Evolutionary conservation across 176 grass and related monocot species (phyloP).

Genomic region (Leersia perrieri): DNA sequence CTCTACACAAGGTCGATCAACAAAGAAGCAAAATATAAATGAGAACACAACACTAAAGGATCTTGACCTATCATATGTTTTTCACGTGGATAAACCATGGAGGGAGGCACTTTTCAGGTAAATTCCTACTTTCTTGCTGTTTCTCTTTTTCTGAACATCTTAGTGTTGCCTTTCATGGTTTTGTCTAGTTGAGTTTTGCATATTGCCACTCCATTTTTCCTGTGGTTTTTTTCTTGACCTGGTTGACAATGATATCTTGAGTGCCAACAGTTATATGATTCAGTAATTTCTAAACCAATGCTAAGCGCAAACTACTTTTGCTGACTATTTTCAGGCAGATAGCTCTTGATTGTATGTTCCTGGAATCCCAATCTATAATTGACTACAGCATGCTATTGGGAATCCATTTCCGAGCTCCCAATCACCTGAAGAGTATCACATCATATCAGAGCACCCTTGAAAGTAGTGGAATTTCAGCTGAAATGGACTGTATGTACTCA

Average conservation of each 20-base stretch:
- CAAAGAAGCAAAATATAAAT: conserved; percentile 82
- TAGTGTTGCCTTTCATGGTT: neutral
- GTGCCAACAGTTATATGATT: neutral
- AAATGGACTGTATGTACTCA: conserved; percentile 50
- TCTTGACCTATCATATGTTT: conserved; percentile 88
- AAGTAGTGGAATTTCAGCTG: conserved; percentile 39
- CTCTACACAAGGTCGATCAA: conserved; percentile 85
- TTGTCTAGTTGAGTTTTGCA: neutral
- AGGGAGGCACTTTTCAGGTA: conserved; percentile 87
- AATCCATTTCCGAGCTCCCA: conserved; percentile 91
- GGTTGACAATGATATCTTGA: neutral
- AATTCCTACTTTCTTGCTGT: conserved; percentile 21
- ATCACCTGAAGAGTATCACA: conserved; percentile 58
- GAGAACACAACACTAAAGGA: conserved; percentile 87
- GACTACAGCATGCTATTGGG: conserved; percentile 98
- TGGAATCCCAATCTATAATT: conserved; percentile 96
- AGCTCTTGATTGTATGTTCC: conserved; percentile 86
- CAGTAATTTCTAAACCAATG: neutral
- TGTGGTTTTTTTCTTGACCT: neutral
- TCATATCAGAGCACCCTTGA: conserved; percentile 45
- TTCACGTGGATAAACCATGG: conserved; percentile 95
- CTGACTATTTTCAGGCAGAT: conserved; percentile 78
- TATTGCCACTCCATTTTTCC: neutral
- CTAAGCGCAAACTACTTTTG: neutral
- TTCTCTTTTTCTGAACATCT: conserved; percentile 21